Evolutionary conservation across 208 protist species (phyloP).

Genomic region (Leishmania aethiopica): DNA sequence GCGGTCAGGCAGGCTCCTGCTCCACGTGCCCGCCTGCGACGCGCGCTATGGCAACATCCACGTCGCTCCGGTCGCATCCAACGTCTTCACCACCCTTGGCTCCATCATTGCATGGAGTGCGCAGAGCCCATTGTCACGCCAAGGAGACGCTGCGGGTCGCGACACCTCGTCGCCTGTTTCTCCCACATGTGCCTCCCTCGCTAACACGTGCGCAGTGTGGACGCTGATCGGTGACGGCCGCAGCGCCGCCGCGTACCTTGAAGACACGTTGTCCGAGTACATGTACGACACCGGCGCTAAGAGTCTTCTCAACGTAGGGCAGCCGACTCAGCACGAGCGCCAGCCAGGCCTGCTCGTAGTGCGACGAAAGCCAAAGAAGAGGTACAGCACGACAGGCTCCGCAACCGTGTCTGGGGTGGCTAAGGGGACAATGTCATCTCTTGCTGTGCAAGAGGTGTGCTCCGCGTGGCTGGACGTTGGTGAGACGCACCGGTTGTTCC

Average conservation of each 20-base stretch:
- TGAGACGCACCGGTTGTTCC: slow-evolving; percentile 28
- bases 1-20: slow-evolving; percentile 63
- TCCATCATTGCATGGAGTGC: slow-evolving; percentile 35
- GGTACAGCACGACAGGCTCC: neutral
- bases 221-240: slow-evolving; percentile 70
- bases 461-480: slow-evolving; percentile 60
- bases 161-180: neutral
- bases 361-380: slow-evolving; percentile 21
- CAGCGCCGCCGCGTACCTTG: slow-evolving; percentile 65
- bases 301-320: slow-evolving; percentile 35
- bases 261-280: slow-evolving; percentile 65
- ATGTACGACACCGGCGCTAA: slow-evolving; percentile 58
- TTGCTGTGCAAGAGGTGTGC: slow-evolving; percentile 33
- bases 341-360: slow-evolving; percentile 24
- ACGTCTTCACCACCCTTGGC: slow-evolving; percentile 47
- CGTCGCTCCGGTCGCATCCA: slow-evolving; percentile 36
- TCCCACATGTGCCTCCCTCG: neutral
- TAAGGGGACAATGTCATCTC: neutral
- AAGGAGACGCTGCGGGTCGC: neutral
- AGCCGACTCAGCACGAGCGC: slow-evolving; percentile 23
- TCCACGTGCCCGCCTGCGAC: slow-evolving; percentile 44
- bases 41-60: slow-evolving; percentile 30
- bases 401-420: neutral
- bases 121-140: too few species aligned
- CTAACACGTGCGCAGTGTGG: slow-evolving; percentile 38